Evolutionary conservation across 2,329 filamentous ascomycete species (phyloP), one percentile per base, ranked within the genome.

Genomic region (Aureobasidium sp.): DNA sequence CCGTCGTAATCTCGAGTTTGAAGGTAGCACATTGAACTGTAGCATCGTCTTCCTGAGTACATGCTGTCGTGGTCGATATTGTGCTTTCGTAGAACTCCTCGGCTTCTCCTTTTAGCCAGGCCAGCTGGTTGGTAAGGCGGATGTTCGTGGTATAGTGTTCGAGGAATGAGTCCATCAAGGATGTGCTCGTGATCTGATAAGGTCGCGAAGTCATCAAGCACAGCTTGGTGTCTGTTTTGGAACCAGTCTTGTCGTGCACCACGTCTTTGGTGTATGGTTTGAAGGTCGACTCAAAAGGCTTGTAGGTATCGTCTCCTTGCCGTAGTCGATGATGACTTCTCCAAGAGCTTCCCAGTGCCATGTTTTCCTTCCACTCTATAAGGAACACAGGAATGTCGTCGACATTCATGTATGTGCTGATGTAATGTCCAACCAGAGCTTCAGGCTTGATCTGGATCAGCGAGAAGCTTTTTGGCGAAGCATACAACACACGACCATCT

Each of bases 181-280:
- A 39, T 31, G 55, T 59, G 15, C 42, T 37, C 20, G 29, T n/a
- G 2, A 48, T 31, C 15, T 34, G 42, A 36, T 59, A 59, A n/a
- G 55, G 55, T 12, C 55, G 5, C 29, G 55, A 37, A 15, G 34
- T 59, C 55, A 59, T 59, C 34, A 59, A 44, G 41, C 55, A 59
- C 55, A 59, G 15, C 41, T 44, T 27, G 5, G 29, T 48, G 29
- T 5, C 15, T 29, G 5, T 42, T 22, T 25, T 31, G 8, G 31
- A 20, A 14, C 42, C 55, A 48, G 44, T 34, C 25, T 37, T 5
- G 9, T 31, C 8, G 12, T 31, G 12, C 12, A 59, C 4, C 1
- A 2, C 3, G 14, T 2, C 29, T 7, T 59, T 34, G n/a, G 44
- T 48, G 11, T 47, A 59, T 27, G 55, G 55, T 29, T 48, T 47